phyloP scores from a whole-genome alignment of 352 stramenopile species.

The Phytophthora kernoviae region DNA sequence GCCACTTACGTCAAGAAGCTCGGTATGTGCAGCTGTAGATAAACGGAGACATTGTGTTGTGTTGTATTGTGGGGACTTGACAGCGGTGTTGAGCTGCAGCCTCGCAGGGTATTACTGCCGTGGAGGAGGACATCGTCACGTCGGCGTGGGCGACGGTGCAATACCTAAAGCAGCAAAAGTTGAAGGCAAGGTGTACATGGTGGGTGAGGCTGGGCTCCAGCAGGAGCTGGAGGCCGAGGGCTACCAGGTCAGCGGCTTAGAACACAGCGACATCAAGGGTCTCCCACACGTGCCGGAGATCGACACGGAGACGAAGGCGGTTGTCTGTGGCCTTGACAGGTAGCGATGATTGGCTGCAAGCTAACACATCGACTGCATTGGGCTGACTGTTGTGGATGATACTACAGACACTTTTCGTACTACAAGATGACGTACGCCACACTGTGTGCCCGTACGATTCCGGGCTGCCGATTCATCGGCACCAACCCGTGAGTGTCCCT shows the following conservation, averaged over 20 bases:
- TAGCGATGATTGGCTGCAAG: conserved; percentile 15
- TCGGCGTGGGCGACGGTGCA: conserved; percentile 82
- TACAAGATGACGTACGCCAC: conserved; percentile 89
- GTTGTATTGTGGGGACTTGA: not conserved
- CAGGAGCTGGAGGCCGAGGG: conserved; percentile 70
- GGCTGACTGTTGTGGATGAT: not conserved
- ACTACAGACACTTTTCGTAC: conserved; percentile 70
- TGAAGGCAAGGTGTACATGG: conserved; percentile 81
- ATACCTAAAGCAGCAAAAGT: conserved; percentile 85
- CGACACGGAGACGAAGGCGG: conserved; percentile 71
- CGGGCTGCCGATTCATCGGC: conserved; percentile 78
- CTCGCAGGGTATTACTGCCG: conserved; percentile 72
- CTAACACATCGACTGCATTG: not conserved
- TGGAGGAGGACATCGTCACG: conserved; percentile 82
- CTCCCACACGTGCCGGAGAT: conserved; percentile 71
- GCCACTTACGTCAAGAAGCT: conserved; percentile 87
- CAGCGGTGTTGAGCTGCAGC: conserved; percentile 38
- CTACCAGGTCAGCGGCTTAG: conserved; percentile 71
- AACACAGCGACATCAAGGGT: conserved; percentile 70
- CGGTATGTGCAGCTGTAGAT: conserved; percentile 33
- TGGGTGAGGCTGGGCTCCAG: conserved; percentile 76
- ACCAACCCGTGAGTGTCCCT: conserved; percentile 79
- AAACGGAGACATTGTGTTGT: not conserved
- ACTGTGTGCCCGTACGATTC: conserved; percentile 69
- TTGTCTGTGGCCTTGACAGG: conserved; percentile 84